Percentiles rank a stretch among this genome's conserved stretches.
These are phyloP conservation scores for Parmelia sp. DNA, from an alignment of 495 filamentous ascomycete genomes.

Conservation along the genomic window DNA sequence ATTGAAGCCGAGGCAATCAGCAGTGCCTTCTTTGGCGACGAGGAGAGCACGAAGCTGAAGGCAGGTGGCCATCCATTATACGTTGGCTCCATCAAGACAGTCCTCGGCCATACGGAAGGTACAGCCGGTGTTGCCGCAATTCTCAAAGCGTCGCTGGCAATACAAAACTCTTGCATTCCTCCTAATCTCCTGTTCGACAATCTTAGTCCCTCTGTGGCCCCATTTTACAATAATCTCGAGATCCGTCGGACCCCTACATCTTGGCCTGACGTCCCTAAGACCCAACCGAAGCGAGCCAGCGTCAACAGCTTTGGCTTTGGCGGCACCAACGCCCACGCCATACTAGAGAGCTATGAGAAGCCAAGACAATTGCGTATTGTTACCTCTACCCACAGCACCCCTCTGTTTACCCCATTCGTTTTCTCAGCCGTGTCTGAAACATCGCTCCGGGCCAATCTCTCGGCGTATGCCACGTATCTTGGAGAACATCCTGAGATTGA, in stretches of 20 bases:
- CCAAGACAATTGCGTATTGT: not conserved
- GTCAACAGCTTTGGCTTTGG: conserved; percentile 33
- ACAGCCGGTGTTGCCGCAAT: conserved; percentile 27
- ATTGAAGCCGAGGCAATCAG: conserved; percentile 38
- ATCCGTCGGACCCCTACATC: not conserved
- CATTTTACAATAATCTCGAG: not conserved
- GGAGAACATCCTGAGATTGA: conserved; percentile 24
- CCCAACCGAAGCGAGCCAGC: conserved; percentile 17
- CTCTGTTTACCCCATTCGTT: not conserved
- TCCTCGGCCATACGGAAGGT: conserved; percentile 48
- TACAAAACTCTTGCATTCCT: conserved; percentile 44
- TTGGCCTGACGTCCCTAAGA: not conserved
- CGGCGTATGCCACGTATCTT: conserved; percentile 35
- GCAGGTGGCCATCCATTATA: not conserved
- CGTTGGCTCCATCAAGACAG: conserved; percentile 27
- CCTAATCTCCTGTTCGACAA: conserved; percentile 35
- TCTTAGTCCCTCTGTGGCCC: conserved; percentile 20
- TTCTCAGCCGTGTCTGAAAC: not conserved
- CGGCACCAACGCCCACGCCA: conserved; percentile 32
- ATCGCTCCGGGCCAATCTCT: conserved; percentile 21
- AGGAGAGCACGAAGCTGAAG: conserved; percentile 10
- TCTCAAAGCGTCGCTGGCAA: conserved; percentile 50
- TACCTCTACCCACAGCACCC: not conserved
- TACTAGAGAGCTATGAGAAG: conserved; percentile 25
- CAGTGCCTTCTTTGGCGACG: conserved; percentile 23